Evolutionary conservation across 768 basidiomycete genomes (phyloP), one percentile per base, ranked within the genome.

Genomic region (Tubosaeta sp.): DNA sequence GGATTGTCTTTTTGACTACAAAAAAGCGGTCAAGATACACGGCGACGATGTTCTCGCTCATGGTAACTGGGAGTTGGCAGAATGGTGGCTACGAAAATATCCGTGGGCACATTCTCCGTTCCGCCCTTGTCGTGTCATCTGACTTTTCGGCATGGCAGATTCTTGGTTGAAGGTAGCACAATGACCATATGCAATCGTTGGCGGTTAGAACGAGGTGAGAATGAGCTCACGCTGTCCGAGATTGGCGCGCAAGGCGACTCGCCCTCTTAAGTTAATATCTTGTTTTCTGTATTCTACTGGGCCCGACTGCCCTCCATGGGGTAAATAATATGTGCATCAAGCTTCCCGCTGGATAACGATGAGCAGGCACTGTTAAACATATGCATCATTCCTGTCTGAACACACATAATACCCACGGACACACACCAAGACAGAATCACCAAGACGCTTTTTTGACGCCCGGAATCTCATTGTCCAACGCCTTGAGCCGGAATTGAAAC

Each of bases 401-500:
- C 16, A 43, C 29, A 11, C 22, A 13, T 17, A 5, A 26, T 46
- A 7, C 56, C 34, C 46, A 50, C 51, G 29, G 13, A 38, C 32
- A 43, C 12, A 27, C 44, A 38, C 10, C 5, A 11, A 32, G 14
- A 26, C 37, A 33, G 9, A 11, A 44, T 58, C 76, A 97, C 94
- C 95, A 97, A n/a, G 86, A 89, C 8, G 94, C 91, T 63, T 95
- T 94, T 42, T 79, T 76, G 26, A 97, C 91, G 6, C 95, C 95
- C 17, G 90, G 86, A 27, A 97, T 74, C 61, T 95, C 86, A 5
- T 91, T 87, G 33, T 74, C 74, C 48, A 91, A 72, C 0, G 93
- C 95, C 64, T 93, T 89, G 43, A 90, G 62, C 34, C 94, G 82
- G 74, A 97, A 97, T 73, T 95, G 92, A 74, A 80, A 91, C 95